Percentiles rank a stretch among this genome's conserved stretches.
Evolutionary conservation across 192 early-diverging fungal species (phyloP).

Genomic region (Linnemannia exigua): DNA sequence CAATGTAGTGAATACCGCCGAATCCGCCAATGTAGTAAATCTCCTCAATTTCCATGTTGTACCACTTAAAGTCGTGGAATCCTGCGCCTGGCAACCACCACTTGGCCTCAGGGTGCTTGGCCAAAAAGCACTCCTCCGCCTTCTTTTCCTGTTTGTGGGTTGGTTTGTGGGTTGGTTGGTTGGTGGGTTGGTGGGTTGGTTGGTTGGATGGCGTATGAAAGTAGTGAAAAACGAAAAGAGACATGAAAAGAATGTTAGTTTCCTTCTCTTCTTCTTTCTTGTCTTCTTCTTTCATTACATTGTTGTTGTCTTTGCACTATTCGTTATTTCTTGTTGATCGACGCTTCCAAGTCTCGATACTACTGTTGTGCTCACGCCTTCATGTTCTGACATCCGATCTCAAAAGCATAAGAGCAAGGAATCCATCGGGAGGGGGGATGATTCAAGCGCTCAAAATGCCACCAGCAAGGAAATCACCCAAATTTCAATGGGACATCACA

Average conservation of each 20-base stretch:
- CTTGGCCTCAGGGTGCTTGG: slow-evolving; percentile 60
- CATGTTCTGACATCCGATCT: no score
- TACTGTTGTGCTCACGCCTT: no score
- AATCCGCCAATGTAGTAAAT: slow-evolving; percentile 71
- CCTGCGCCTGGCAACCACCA: slow-evolving; percentile 40
- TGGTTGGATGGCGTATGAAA: neutral
- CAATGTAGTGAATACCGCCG: slow-evolving; percentile 67
- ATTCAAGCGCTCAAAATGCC: no score
- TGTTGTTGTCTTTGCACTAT: no score
- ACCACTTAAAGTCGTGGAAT: slow-evolving; percentile 67
- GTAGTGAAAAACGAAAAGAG: neutral
- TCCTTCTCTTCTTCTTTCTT: neutral
- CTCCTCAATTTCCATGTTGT: slow-evolving; percentile 54
- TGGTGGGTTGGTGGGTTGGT: neutral
- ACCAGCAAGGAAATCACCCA: neutral
- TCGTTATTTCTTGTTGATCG: no score
- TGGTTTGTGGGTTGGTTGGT: neutral
- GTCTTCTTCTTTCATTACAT: neutral
- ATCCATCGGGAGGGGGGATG: no score
- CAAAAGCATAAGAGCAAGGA: no score
- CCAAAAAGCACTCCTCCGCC: slow-evolving; percentile 56
- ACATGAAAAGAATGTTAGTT: neutral
- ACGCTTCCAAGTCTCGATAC: no score
- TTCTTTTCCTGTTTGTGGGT: neutral
- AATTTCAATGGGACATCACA: neutral